A percentile compares a stretch with the other conserved stretches of the same genome.
Evolutionary conservation across 345 rosid genomes (phyloP).

Genomic region (Syzygium aqueum): DNA sequence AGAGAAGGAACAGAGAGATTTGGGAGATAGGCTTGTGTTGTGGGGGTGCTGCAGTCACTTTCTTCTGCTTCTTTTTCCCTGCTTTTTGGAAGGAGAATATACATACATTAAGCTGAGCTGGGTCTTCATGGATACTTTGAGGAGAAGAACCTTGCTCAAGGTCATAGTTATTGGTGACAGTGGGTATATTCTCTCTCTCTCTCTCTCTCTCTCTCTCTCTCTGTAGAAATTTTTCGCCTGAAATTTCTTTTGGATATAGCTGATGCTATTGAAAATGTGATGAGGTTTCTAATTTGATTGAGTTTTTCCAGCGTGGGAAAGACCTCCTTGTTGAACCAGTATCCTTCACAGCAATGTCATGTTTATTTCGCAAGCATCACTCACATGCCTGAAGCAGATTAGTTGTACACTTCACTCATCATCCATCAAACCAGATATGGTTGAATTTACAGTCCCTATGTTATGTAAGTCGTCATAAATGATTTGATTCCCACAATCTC

Average conservation of each 20-base stretch:
- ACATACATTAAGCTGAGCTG: not conserved
- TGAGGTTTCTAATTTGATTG: not conserved
- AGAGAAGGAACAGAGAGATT: not conserved
- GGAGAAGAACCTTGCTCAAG: conserved; percentile 68
- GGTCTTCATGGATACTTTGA: conserved; percentile 32
- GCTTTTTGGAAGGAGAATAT: not conserved
- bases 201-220: not conserved
- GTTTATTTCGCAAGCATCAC: not conserved
- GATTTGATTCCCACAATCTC: not conserved
- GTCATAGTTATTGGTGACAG: conserved; percentile 86
- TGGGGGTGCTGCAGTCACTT: not conserved
- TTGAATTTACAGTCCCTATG: not conserved
- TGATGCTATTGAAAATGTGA: not conserved
- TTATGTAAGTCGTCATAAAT: not conserved
- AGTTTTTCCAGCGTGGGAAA: conserved; percentile 69
- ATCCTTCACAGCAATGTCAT: conserved; percentile 24
- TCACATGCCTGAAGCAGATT: not conserved
- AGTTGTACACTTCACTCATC: not conserved
- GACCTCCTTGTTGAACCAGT: conserved; percentile 90
- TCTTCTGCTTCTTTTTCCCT: not conserved
- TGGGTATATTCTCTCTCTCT: conserved; percentile 35
- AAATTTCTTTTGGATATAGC: not conserved
- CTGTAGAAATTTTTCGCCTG: not conserved
- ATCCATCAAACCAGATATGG: not conserved
- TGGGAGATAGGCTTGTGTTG: not conserved